These are phyloP conservation scores for Lodderomyces pseudojiufengensis DNA, from an alignment of 1,139 yeast genomes.

Conservation along the genomic window DNA sequence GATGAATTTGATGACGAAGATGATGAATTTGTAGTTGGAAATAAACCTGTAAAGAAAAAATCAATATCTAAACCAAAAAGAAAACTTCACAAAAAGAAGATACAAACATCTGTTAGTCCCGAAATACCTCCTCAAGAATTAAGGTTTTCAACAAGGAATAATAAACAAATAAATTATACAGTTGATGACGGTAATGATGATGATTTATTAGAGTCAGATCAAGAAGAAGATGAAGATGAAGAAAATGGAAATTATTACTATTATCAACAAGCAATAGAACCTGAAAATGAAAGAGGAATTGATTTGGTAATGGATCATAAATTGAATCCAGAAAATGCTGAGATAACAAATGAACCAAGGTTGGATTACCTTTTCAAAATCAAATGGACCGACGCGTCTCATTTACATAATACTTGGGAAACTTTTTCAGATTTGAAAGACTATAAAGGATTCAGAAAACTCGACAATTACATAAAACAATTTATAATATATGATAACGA, in stretches of 20 bases:
- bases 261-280: conserved; percentile 33
- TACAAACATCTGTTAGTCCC: conserved; percentile 15
- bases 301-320: conserved; percentile 57
- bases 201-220: conserved; percentile 50
- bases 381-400: conserved; percentile 88
- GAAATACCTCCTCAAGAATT: conserved; percentile 37
- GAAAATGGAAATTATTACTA: conserved; percentile 37
- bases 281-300: conserved; percentile 42
- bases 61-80: conserved; percentile 14
- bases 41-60: conserved; percentile 18
- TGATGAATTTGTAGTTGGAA: conserved; percentile 27
- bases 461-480: conserved; percentile 87
- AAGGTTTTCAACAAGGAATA: conserved; percentile 76
- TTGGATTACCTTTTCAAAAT: conserved; percentile 60
- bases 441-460: conserved; percentile 72
- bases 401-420: conserved; percentile 96
- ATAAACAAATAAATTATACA: conserved; percentile 67
- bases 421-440: conserved; percentile 54
- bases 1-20: conserved; percentile 31
- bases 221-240: conserved; percentile 23
- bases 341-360: conserved; percentile 51
- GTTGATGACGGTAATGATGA: conserved; percentile 67
- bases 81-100: conserved; percentile 15
- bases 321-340: conserved; percentile 32
- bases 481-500: conserved; percentile 70